These are phyloP conservation scores for Jatropha multifida DNA, from an alignment of 441 rosid genomes.

Conservation along the genomic window DNA sequence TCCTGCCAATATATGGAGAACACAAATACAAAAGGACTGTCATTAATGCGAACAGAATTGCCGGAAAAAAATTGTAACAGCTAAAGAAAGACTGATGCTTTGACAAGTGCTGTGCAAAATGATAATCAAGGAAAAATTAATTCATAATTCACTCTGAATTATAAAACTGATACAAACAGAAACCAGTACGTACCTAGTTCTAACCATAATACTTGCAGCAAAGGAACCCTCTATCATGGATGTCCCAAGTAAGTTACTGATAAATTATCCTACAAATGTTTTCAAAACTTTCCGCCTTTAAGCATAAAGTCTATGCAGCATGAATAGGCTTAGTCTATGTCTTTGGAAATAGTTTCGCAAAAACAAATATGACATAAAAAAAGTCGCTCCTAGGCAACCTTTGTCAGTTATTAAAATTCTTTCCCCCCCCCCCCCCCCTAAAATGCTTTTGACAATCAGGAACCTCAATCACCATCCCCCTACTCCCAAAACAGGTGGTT, in stretches of 20 bases:
- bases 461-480: neutral
- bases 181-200: neutral
- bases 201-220: neutral
- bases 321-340: neutral
- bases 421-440: too few species aligned
- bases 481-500: neutral
- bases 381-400: neutral
- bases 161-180: neutral
- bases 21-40: neutral
- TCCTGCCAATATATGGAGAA: conserved; percentile 52
- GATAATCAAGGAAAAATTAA: neutral
- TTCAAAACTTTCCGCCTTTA: neutral
- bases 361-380: neutral
- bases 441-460: neutral
- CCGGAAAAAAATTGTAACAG: neutral
- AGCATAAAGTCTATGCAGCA: neutral
- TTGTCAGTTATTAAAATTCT: neutral
- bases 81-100: neutral
- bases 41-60: neutral
- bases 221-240: neutral
- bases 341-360: neutral
- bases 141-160: neutral
- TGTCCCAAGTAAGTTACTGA: neutral
- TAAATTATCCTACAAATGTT: neutral
- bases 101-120: neutral